Percentiles rank a stretch among this genome's conserved stretches.
These are phyloP conservation scores for Cystobasidiaceae sp. DNA, from an alignment of 1,284 basidiomycete genomes.

Conservation along the genomic window DNA sequence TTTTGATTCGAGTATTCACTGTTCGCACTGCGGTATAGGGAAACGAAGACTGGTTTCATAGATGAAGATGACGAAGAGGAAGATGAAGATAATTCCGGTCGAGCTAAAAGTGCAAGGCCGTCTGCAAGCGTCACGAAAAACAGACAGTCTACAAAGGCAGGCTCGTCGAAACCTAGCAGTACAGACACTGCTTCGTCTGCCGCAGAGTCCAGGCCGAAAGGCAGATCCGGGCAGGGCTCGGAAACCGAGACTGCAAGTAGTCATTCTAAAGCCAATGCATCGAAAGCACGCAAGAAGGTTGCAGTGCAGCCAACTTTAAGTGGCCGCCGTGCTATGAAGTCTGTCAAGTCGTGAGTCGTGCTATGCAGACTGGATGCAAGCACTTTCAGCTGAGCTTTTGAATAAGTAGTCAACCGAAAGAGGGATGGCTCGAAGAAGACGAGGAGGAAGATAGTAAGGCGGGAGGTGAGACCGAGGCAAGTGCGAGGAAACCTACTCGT, in stretches of 20 bases:
- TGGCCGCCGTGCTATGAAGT: not conserved
- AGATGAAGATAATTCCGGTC: not conserved
- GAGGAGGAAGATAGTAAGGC: not conserved
- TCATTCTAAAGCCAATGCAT: too few species aligned
- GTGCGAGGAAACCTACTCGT: not conserved
- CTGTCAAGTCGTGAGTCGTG: not conserved
- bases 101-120: not conserved
- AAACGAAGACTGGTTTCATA: constrained; percentile 13
- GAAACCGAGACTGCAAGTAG: too few species aligned
- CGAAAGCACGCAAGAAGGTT: too few species aligned
- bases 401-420: not conserved
- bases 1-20: not conserved
- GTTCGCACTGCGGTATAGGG: not conserved
- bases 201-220: too few species aligned
- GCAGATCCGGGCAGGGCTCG: too few species aligned
- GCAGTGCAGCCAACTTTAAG: not conserved
- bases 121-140: not conserved
- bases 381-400: not conserved
- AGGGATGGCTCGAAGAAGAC: not conserved
- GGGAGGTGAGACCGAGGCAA: not conserved
- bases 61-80: constrained; percentile 1
- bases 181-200: not conserved
- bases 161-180: not conserved
- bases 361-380: too few species aligned
- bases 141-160: not conserved